Conservation (phyloP, 2,329 filamentous ascomycete species). For the Coniochaeta hoffmannii region DNA sequence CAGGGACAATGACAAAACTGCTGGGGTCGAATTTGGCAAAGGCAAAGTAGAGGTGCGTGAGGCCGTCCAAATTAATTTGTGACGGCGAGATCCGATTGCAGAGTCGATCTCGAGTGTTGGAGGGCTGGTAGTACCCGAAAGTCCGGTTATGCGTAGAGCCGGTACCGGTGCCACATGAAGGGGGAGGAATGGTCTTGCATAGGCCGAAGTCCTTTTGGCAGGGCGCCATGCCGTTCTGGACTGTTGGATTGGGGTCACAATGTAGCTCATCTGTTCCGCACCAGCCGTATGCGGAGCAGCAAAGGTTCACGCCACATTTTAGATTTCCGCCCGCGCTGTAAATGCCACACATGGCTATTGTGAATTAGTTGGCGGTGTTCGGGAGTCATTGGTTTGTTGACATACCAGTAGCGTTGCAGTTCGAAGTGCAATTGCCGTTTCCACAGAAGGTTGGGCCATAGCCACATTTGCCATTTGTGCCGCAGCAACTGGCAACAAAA, state of each 20-base stretch:
- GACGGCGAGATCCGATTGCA: slow-evolving; percentile 24
- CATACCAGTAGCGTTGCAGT: slow-evolving; percentile 15
- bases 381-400: no score
- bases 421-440: slow-evolving; percentile 1
- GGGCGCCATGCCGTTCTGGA: slow-evolving; percentile 4
- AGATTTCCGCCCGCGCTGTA: slow-evolving; percentile 11
- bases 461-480: slow-evolving; percentile 5
- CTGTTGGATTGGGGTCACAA: no score
- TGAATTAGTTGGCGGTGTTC: no score
- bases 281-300: slow-evolving; percentile 17
- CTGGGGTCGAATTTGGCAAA: slow-evolving; percentile 20
- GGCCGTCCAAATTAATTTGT: slow-evolving; percentile 22
- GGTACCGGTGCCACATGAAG: slow-evolving; percentile 20
- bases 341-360: slow-evolving; percentile 21
- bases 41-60: slow-evolving; percentile 26
- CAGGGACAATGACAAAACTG: slow-evolving; percentile 17
- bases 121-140: slow-evolving; percentile 28
- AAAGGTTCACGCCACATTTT: slow-evolving; percentile 20
- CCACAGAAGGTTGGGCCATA: slow-evolving; percentile 8
- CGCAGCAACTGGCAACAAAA: slow-evolving; percentile 10
- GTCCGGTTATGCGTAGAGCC: slow-evolving; percentile 9
- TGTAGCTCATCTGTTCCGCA: slow-evolving; percentile 11
- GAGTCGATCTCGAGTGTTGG: slow-evolving; percentile 12
- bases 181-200: slow-evolving; percentile 17
- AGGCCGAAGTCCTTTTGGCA: slow-evolving; percentile 21